These are phyloP conservation scores for Glonium stellatum DNA, from an alignment of 495 filamentous ascomycete genomes.

Conservation along the genomic window DNA sequence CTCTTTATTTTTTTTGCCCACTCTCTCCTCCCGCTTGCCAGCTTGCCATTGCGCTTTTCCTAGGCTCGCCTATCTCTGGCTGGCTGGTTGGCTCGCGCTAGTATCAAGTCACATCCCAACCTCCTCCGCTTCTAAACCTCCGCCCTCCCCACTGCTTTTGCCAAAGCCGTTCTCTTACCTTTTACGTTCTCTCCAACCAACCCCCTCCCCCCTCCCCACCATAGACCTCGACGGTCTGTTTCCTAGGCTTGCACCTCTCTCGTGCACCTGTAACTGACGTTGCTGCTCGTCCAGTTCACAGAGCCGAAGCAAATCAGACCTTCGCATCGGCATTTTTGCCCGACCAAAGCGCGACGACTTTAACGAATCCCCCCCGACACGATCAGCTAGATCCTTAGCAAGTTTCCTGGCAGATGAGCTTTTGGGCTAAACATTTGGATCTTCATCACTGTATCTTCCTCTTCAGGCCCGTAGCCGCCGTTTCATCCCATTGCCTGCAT, in stretches of 20 bases:
- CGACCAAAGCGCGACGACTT: constrained; percentile 17
- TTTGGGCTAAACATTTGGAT: neutral
- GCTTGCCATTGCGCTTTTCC: constrained; percentile 14
- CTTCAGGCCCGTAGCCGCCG: constrained; percentile 15
- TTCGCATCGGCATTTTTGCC: constrained; percentile 14
- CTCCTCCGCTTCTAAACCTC: constrained; percentile 32
- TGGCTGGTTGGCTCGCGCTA: constrained; percentile 29
- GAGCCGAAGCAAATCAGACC: constrained; percentile 10
- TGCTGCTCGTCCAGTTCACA: constrained; percentile 7
- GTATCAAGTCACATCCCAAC: constrained; percentile 32
- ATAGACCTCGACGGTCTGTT: constrained; percentile 18
- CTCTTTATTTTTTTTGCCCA: too few relatives aligned
- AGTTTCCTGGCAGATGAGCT: constrained; percentile 12
- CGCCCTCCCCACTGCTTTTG: constrained; percentile 30
- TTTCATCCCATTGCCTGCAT: constrained; percentile 18
- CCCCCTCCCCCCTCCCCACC: too few relatives aligned
- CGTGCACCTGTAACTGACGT: neutral
- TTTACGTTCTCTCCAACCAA: constrained; percentile 20
- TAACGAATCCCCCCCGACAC: constrained; percentile 5
- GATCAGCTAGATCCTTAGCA: constrained; percentile 11
- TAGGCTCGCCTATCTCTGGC: constrained; percentile 27
- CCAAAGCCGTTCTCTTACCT: constrained; percentile 8
- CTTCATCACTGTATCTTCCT: constrained; percentile 3
- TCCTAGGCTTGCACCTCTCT: neutral
- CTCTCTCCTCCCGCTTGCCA: too few relatives aligned